A percentile compares a stretch with the other conserved stretches of the same genome.
phyloP scores from a whole-genome alignment of 1,284 basidiomycete species.

The Naganishia sp. region DNA sequence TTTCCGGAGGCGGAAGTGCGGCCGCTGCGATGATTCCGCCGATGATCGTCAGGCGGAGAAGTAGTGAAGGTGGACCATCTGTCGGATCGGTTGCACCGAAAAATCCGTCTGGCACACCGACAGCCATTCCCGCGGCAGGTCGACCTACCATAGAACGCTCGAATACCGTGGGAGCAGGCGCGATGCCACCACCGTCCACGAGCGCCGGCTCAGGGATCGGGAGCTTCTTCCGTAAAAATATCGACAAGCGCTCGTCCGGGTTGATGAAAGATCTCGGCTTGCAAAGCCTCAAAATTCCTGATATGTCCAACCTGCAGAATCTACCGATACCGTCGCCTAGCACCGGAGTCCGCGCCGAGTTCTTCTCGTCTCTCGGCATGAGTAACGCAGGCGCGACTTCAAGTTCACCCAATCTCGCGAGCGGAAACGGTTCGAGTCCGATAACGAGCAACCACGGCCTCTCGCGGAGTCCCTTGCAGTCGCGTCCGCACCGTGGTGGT shows the following conservation, averaged over 20 bases:
- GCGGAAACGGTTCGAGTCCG: slow-evolving; percentile 4
- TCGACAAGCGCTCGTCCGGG: slow-evolving; percentile 27
- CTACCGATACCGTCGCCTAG: slow-evolving; percentile 28
- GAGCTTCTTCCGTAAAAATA: slow-evolving; percentile 29
- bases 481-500: slow-evolving; percentile 10
- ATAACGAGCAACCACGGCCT: background rate
- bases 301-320: slow-evolving; percentile 12
- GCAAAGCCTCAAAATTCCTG: slow-evolving; percentile 28
- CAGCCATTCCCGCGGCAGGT: slow-evolving; percentile 10
- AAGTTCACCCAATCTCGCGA: slow-evolving; percentile 20
- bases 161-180: slow-evolving; percentile 17
- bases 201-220: slow-evolving; percentile 26
- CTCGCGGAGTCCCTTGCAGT: slow-evolving; percentile 6
- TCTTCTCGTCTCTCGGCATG: slow-evolving; percentile 23
- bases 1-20: slow-evolving; percentile 10
- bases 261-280: slow-evolving; percentile 29
- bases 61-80: slow-evolving; percentile 11
- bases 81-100: background rate
- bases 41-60: slow-evolving; percentile 21
- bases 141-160: slow-evolving; percentile 31
- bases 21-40: slow-evolving; percentile 20
- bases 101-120: slow-evolving; percentile 1
- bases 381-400: slow-evolving; percentile 8
- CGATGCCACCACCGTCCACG: background rate
- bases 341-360: slow-evolving; percentile 24